Evolutionary conservation across 1,284 basidiomycete genomes (phyloP), one percentile per base, ranked within the genome.

Genomic region (Retiboletus fuscus): DNA sequence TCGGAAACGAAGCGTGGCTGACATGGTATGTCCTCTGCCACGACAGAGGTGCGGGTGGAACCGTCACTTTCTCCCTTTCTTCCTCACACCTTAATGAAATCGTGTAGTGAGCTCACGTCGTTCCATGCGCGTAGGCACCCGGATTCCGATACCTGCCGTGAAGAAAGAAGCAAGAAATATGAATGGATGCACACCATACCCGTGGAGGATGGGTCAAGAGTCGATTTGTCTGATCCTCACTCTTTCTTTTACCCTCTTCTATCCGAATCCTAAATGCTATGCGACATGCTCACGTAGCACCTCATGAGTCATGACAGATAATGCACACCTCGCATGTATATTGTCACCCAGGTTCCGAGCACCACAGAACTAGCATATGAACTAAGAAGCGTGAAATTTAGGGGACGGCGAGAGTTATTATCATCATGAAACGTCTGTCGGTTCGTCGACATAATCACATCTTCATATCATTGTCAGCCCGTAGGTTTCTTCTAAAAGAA

Each of bases 1-100:
- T 93, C 92, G 0, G 92, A 94, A 81, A 92, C 91, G 6, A 94
- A 94, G 82, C 90, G 89, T 68, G 53, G 64, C 64, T 15, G 64
- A 66, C 64, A 61, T 46, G 53, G 64, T 66, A 46, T 28, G 53
- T 64, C 28, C 43, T 30, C 30, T 26, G 2, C 43, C 41, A 24
- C 28, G 15, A 34, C 61, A 12, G 2, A 28, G 22, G 30, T 64
- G 46, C n/a, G 46, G 61, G 22, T 18, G 46, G 61, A 41, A 53
- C 16, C 26, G 16, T 46, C 44, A 46, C 34, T 39, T 39, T 39
- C 34, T 15, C 34, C 22, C 30, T 34, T n/a, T 39, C 60, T 8
- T 46, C 43, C 44, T 20, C 16, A 26, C 20, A 55, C 39, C 63
- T 53, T 28, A 5, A 4, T 18, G 11, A 41, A 26, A 12, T 55